A percentile compares a stretch with the other conserved stretches of the same genome.
Conservation (phyloP, 1,139 yeast species). For the Protomyces pachydermus region DNA sequence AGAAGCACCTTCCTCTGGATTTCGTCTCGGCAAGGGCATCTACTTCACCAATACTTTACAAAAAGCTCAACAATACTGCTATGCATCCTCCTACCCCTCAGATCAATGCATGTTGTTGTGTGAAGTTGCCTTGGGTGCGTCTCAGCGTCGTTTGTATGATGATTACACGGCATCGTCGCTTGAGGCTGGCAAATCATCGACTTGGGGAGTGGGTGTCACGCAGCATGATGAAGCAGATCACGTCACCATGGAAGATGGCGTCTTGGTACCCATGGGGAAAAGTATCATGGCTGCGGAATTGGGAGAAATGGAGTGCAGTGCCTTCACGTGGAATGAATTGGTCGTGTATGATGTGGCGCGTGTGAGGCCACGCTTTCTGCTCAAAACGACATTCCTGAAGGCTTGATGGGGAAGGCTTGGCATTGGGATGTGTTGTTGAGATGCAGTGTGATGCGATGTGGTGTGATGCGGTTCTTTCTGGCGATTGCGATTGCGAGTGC, state of each 20-base stretch:
- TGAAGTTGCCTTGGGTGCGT: slow-evolving; percentile 14
- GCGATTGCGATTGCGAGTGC: too few species aligned
- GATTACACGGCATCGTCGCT: slow-evolving; percentile 1
- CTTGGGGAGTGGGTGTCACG: slow-evolving; percentile 12
- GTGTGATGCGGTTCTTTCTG: too few species aligned
- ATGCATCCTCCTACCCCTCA: not conserved
- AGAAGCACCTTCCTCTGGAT: slow-evolving; percentile 16
- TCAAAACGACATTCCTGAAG: slow-evolving; percentile 5
- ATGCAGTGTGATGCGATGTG: too few species aligned
- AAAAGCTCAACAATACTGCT: slow-evolving; percentile 14
- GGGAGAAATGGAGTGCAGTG: not conserved
- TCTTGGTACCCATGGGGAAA: slow-evolving; percentile 6
- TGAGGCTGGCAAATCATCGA: not conserved
- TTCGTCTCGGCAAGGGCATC: slow-evolving; percentile 20
- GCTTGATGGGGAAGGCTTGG: not conserved
- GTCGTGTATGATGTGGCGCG: slow-evolving; percentile 19
- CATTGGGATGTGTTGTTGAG: too few species aligned
- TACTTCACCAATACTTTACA: slow-evolving; percentile 9
- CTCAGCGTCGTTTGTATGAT: slow-evolving; percentile 4
- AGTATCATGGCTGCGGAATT: not conserved
- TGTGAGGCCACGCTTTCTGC: slow-evolving; percentile 3
- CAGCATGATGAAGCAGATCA: slow-evolving; percentile 5
- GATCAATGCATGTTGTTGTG: slow-evolving; percentile 12
- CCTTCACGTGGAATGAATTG: slow-evolving; percentile 6
- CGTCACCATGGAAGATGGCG: not conserved